Base-by-base conservation (phyloP, 371 early-diverging fungal genomes). In the Dichotomocladium elegans region DNA sequence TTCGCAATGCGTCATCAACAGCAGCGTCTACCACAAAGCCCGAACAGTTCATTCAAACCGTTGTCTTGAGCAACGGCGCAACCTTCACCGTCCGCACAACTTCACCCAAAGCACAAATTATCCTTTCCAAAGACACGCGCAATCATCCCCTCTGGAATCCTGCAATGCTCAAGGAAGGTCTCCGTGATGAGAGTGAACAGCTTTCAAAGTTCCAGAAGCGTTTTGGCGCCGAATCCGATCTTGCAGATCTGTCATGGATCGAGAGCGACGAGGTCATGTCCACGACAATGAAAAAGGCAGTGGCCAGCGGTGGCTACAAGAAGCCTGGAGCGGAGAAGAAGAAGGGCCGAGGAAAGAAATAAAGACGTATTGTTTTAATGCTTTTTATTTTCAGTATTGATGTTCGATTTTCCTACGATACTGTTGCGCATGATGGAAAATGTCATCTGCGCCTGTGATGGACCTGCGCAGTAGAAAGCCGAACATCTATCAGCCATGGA, bases 101-200 rank as follows among this genome's bases (percentile, higher is more conserved):
- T 5, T 92, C 95, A 6, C 97, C 97, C 4, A 83, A 89, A 60
- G 56, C 85, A 29, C 75, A 88, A 55, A 77, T 95, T 48, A 87
- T 89, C 49, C 77, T 96, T 26, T 88, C 93, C 30, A 92, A 91
- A 63, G 97, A 96, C 61, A 90, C 92, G 19, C 79, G 94, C 37
- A 95, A 93, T 67, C 93, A 96, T 53, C 86, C 89, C 26, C 79
- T 96, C 26, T 96, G 97, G 97, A 95, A 95, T 66, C 94, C 95
- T 4, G 57, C 81, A 48, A 66, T 73, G 70, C 51, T 69, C 19
- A 67, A 68, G 55, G 69, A 76, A 40, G 74, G 75, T 30, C 58
- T 79, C 22, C 78, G 79, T 43, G 89, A 88, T 51, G 85, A 86
- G 51, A 81, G 81, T 40, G 90, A 87, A 43, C 89, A 88, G 52